phyloP scores from a whole-genome alignment of 768 basidiomycete genomes.

The Suillus spraguei region DNA sequence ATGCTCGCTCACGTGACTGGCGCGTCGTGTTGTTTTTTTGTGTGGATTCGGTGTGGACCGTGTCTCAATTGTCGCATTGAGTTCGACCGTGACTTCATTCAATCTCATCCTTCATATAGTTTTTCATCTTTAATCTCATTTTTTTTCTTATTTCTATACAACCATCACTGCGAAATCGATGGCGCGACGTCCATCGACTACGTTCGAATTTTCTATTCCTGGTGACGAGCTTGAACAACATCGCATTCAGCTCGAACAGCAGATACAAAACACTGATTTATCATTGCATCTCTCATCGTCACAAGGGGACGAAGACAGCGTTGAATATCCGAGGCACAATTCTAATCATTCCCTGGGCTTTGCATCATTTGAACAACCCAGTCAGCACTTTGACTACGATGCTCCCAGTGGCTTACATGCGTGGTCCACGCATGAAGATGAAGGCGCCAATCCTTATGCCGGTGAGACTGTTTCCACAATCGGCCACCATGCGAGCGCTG shows the following conservation, averaged over 20 bases:
- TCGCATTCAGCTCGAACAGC: slow-evolving; percentile 78
- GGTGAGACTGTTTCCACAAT: slow-evolving; percentile 79
- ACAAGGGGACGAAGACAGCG: slow-evolving; percentile 46
- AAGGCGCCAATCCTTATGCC: slow-evolving; percentile 66
- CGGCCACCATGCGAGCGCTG: slow-evolving; percentile 86
- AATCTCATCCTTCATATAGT: slow-evolving; percentile 12
- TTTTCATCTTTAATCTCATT: slow-evolving; percentile 18
- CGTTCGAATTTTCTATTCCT: slow-evolving; percentile 54
- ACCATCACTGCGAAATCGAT: slow-evolving; percentile 24
- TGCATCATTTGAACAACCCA: slow-evolving; percentile 61
- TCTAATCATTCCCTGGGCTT: slow-evolving; percentile 62
- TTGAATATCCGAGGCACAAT: slow-evolving; percentile 77
- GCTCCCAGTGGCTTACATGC: slow-evolving; percentile 49
- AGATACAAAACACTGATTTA: slow-evolving; percentile 72
- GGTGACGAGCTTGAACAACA: slow-evolving; percentile 77
- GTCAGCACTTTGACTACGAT: slow-evolving; percentile 60
- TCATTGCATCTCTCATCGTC: slow-evolving; percentile 69
- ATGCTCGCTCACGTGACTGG: slow-evolving; percentile 30
- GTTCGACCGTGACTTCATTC: slow-evolving; percentile 8
- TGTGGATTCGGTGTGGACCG: slow-evolving; percentile 7
- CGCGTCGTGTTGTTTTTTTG: slow-evolving; percentile 25
- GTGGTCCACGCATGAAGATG: slow-evolving; percentile 69
- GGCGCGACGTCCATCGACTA: slow-evolving; percentile 28
- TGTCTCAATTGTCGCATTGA: slow-evolving; percentile 3
- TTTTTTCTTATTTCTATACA: slow-evolving; percentile 19